Evolutionary conservation across 345 rosid genomes (phyloP).

Genomic region (Theobroma cacao): DNA sequence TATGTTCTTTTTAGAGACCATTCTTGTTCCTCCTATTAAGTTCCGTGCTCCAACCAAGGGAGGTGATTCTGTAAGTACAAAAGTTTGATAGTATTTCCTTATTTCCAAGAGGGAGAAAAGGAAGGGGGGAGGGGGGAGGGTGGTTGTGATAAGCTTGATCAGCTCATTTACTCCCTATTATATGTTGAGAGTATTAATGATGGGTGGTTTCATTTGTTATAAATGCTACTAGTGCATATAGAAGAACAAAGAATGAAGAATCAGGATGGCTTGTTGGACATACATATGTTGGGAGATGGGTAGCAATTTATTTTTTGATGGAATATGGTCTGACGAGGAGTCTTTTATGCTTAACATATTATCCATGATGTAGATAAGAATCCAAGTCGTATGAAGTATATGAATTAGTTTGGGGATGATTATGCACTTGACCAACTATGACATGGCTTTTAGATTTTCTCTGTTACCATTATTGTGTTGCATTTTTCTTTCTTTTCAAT

Average conservation of each 20-base stretch:
- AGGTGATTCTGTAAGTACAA: conserved; percentile 78
- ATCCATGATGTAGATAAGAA: background rate
- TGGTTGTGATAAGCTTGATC: background rate
- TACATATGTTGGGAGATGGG: background rate
- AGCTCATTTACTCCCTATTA: background rate
- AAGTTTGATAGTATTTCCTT: background rate
- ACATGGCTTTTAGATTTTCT: background rate
- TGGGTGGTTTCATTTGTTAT: background rate
- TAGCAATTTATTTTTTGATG: background rate
- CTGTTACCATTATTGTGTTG: background rate
- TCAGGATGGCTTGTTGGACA: background rate
- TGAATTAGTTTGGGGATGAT: background rate
- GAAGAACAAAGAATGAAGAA: background rate
- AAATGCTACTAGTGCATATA: background rate
- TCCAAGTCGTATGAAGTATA: too few relatives aligned
- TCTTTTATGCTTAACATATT: background rate
- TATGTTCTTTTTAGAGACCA: conserved; percentile 76
- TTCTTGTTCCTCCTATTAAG: conserved; percentile 87
- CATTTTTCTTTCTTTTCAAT: background rate
- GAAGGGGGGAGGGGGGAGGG: too few relatives aligned
- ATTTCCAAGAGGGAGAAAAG: conserved; percentile 6
- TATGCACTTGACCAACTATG: background rate
- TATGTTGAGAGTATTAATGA: background rate
- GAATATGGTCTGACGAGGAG: background rate
- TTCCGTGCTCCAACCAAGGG: conserved; percentile 87